Conservation (phyloP, 2,329 filamentous ascomycete genomes). For the Talaromyces sp. region DNA sequence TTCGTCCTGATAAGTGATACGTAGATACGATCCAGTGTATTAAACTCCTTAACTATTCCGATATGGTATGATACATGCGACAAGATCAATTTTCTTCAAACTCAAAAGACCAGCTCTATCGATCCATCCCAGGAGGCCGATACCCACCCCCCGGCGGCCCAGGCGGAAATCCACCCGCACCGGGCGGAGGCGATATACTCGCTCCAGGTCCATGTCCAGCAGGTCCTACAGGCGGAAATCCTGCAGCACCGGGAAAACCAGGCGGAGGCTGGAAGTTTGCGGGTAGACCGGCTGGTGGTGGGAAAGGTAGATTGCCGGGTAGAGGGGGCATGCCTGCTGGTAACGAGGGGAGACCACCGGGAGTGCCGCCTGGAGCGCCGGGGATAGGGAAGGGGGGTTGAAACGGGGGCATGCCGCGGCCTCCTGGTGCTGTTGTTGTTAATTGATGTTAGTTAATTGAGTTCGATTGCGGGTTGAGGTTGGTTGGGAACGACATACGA, state of each 20-base stretch:
- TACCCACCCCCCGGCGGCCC: slow-evolving; percentile 2
- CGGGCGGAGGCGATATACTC: slow-evolving; percentile 15
- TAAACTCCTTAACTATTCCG: not conserved
- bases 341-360: slow-evolving; percentile 9
- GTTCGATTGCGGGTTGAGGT: not conserved
- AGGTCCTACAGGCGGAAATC: slow-evolving; percentile 30
- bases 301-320: slow-evolving; percentile 33
- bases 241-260: slow-evolving; percentile 31
- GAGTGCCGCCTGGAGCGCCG: slow-evolving; percentile 19
- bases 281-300: slow-evolving; percentile 40
- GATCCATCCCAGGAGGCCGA: slow-evolving; percentile 2
- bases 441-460: not conserved
- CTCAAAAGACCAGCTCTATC: not conserved
- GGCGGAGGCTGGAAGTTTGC: slow-evolving; percentile 43
- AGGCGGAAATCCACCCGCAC: not conserved
- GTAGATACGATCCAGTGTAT: not conserved
- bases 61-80: not conserved
- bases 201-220: slow-evolving; percentile 20
- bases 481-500: slow-evolving; percentile 48
- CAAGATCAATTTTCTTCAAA: not conserved
- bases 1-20: not conserved
- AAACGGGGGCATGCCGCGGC: slow-evolving; percentile 47
- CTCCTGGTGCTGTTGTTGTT: slow-evolving; percentile 48
- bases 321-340: slow-evolving; percentile 27
- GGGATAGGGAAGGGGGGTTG: slow-evolving; percentile 51